Percentiles rank a stretch among this genome's conserved stretches.
These are phyloP conservation scores for Suillus subluteus DNA, from an alignment of 768 basidiomycete species.

Conservation along the genomic window DNA sequence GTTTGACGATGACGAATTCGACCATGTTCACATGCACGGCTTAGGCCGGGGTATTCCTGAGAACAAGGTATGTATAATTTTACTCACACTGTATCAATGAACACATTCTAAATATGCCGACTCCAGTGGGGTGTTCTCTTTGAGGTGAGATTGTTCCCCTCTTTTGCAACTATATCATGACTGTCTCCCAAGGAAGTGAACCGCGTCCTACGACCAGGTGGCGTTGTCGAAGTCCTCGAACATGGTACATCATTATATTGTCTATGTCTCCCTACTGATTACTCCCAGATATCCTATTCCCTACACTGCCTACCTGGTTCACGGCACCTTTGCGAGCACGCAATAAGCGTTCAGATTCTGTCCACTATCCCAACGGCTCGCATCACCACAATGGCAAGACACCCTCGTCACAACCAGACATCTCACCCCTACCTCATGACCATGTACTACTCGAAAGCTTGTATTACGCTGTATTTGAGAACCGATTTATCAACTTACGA, in stretches of 20 bases:
- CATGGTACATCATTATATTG: conserved; percentile 52
- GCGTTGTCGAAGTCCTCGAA: conserved; percentile 72
- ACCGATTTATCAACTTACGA: conserved; percentile 70
- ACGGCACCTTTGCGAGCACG: conserved; percentile 66
- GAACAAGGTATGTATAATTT: conserved; percentile 55
- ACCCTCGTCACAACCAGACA: conserved; percentile 32
- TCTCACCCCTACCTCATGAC: conserved; percentile 54
- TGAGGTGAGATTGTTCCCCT: conserved; percentile 45
- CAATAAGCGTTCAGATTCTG: conserved; percentile 49
- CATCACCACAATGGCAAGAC: conserved; percentile 37
- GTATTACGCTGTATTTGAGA: conserved; percentile 67
- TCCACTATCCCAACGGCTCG: conserved; percentile 54
- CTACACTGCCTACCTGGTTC: conserved; percentile 77
- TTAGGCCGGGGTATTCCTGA: conserved; percentile 74
- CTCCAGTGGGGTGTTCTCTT: conserved; percentile 68
- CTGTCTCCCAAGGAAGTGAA: conserved; percentile 61
- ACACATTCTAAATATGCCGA: conserved; percentile 12
- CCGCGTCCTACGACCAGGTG: conserved; percentile 70
- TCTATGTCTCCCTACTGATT: background rate
- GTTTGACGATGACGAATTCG: conserved; percentile 83
- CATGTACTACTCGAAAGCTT: conserved; percentile 72
- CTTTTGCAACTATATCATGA: conserved; percentile 7
- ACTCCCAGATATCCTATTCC: conserved; percentile 69
- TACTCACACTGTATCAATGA: conserved; percentile 13
- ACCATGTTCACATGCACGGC: conserved; percentile 73